These are phyloP conservation scores for Rhodotorula sp. DNA, from an alignment of 1,284 basidiomycete genomes.

Conservation along the genomic window DNA sequence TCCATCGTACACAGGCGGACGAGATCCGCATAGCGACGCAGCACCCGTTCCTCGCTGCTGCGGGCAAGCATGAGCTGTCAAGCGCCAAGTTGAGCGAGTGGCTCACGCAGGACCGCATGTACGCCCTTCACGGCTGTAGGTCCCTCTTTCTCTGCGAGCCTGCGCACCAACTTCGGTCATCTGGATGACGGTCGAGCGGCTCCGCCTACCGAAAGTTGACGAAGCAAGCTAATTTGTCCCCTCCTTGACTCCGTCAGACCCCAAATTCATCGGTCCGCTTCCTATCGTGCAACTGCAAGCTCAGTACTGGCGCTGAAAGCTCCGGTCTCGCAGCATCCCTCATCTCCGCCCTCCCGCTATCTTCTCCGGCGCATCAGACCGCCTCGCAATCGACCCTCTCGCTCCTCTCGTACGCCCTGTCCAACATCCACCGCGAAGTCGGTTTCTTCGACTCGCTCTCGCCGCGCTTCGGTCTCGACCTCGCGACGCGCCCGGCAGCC, in stretches of 20 bases:
- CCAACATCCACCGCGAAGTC: constrained; percentile 31
- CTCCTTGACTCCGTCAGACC: constrained; percentile 2
- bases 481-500: not conserved
- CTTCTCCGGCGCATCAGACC: constrained; percentile 8
- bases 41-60: constrained; percentile 22
- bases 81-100: constrained; percentile 16
- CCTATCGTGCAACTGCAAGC: accelerated
- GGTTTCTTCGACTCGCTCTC: constrained; percentile 30
- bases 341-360: constrained; percentile 25
- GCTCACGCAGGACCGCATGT: constrained; percentile 29
- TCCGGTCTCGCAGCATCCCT: not conserved
- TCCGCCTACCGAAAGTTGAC: too few relatives aligned
- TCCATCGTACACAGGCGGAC: not conserved
- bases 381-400: constrained; percentile 10
- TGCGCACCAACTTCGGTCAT: too few relatives aligned
- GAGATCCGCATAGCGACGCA: constrained; percentile 20
- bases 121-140: constrained; percentile 26
- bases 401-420: constrained; percentile 27
- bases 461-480: constrained; percentile 17
- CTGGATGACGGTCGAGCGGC: too few relatives aligned
- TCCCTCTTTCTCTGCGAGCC: not conserved
- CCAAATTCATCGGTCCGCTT: constrained; percentile 28
- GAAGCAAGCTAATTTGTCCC: not conserved
- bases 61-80: constrained; percentile 13
- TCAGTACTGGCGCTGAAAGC: not conserved